These are phyloP conservation scores for Pinus albicaulis DNA, from an alignment of 75 land plant genomes.

Conservation along the genomic window DNA sequence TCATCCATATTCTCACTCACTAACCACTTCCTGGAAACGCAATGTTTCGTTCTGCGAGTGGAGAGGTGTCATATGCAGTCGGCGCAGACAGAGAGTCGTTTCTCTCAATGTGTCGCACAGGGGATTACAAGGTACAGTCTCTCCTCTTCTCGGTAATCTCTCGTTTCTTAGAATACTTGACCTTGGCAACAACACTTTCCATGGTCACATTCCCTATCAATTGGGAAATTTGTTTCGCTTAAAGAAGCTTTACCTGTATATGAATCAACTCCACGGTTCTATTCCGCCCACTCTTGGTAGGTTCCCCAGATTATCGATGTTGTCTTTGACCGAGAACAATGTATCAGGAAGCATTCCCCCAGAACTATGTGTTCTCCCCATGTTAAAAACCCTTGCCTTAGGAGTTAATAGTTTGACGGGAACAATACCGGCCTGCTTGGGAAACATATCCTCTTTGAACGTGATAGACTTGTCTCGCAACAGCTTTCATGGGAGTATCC, in stretches of 20 bases:
- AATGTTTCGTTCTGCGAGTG: neutral
- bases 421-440: neutral
- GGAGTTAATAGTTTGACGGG: too few relatives aligned
- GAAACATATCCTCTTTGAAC: neutral
- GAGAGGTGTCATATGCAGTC: neutral
- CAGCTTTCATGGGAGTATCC: neutral
- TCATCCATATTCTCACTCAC: neutral
- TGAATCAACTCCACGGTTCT: too few relatives aligned
- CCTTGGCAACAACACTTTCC: too few relatives aligned
- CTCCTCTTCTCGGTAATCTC: neutral
- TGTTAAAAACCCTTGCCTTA: too few relatives aligned
- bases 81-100: neutral
- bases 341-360: too few relatives aligned
- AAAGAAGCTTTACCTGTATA: too few relatives aligned
- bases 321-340: too few relatives aligned
- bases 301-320: too few relatives aligned
- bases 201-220: too few relatives aligned
- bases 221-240: too few relatives aligned
- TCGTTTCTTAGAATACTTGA: neutral
- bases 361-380: too few relatives aligned
- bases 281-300: too few relatives aligned
- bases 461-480: neutral
- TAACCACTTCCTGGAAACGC: neutral
- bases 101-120: conserved; percentile 7
- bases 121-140: conserved; percentile 15